Conservation (phyloP, 1,284 basidiomycete genomes). For the Leccinum ponderosum region DNA sequence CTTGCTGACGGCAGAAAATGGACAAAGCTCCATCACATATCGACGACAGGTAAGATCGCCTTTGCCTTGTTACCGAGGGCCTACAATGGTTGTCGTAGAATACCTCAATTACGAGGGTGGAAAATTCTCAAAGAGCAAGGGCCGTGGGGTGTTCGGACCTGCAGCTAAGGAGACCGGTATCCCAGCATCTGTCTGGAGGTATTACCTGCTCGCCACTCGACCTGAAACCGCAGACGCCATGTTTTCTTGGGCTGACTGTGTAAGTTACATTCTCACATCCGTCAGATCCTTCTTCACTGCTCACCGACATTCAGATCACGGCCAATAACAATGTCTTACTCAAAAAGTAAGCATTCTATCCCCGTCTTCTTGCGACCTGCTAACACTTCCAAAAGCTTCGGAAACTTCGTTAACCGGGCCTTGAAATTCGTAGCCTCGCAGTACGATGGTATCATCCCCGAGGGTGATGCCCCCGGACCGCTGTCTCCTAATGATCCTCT, state of each 20-base stretch:
- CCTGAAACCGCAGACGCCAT: slow-evolving; percentile 95
- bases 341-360: slow-evolving; percentile 69
- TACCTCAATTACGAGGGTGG: slow-evolving; percentile 99
- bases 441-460: slow-evolving; percentile 81
- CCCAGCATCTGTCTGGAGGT: slow-evolving; percentile 94
- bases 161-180: slow-evolving; percentile 93
- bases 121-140: slow-evolving; percentile 98
- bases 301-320: slow-evolving; percentile 57
- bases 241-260: slow-evolving; percentile 98
- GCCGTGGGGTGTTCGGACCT: slow-evolving; percentile 97
- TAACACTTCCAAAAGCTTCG: slow-evolving; percentile 61
- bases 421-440: slow-evolving; percentile 93
- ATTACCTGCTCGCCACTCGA: slow-evolving; percentile 91
- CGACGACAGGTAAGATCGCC: slow-evolving; percentile 76
- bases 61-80: background rate
- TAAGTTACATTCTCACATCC: slow-evolving; percentile 30
- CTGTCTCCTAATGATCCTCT: slow-evolving; percentile 66
- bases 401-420: slow-evolving; percentile 96
- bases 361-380: slow-evolving; percentile 2
- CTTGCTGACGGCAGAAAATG: slow-evolving; percentile 90
- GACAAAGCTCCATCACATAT: slow-evolving; percentile 95
- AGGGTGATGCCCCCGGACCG: slow-evolving; percentile 68
- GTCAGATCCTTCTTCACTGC: background rate
- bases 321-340: slow-evolving; percentile 94
- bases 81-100: slow-evolving; percentile 51